Evolutionary conservation across 768 basidiomycete species (phyloP).

Genomic region (Lepiota venenata): DNA sequence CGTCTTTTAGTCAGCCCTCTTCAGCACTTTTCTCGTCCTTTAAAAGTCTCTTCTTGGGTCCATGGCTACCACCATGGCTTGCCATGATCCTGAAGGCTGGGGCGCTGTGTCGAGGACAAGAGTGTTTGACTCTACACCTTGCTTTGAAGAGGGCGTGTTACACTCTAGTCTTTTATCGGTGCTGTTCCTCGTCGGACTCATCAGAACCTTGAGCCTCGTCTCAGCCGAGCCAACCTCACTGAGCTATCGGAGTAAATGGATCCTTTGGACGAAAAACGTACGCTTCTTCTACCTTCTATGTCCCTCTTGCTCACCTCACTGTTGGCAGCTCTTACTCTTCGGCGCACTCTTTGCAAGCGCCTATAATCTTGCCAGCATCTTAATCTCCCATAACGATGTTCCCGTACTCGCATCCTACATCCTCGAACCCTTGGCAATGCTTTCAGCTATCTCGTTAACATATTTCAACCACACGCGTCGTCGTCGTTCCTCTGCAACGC

Average conservation of each 20-base stretch:
- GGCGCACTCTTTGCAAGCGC: constrained; percentile 46
- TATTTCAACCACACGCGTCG: constrained; percentile 69
- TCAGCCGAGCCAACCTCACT: constrained; percentile 24
- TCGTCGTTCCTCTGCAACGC: constrained; percentile 62
- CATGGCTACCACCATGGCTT: constrained; percentile 34
- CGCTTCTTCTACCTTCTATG: constrained; percentile 21
- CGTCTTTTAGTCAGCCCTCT: background rate
- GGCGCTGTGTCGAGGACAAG: constrained; percentile 50
- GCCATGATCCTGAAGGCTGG: constrained; percentile 67
- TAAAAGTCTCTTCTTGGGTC: background rate
- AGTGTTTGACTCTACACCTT: constrained; percentile 74
- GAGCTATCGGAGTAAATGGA: constrained; percentile 44
- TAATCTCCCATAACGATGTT: constrained; percentile 29
- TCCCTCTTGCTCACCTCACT: constrained; percentile 2
- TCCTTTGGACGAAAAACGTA: constrained; percentile 67
- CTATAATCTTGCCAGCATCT: constrained; percentile 36
- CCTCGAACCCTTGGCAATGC: constrained; percentile 55
- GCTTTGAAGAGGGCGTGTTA: constrained; percentile 75
- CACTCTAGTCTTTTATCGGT: constrained; percentile 49
- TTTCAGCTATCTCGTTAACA: constrained; percentile 48
- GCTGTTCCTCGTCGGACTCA: constrained; percentile 38
- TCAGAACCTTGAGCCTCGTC: constrained; percentile 30
- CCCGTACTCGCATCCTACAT: constrained; percentile 49
- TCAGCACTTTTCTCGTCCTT: background rate
- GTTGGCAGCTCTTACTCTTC: constrained; percentile 41